Percentiles rank a stretch among this genome's conserved stretches.
Evolutionary conservation across 345 rosid species (phyloP).

Genomic region (Boechera divaricarpa): DNA sequence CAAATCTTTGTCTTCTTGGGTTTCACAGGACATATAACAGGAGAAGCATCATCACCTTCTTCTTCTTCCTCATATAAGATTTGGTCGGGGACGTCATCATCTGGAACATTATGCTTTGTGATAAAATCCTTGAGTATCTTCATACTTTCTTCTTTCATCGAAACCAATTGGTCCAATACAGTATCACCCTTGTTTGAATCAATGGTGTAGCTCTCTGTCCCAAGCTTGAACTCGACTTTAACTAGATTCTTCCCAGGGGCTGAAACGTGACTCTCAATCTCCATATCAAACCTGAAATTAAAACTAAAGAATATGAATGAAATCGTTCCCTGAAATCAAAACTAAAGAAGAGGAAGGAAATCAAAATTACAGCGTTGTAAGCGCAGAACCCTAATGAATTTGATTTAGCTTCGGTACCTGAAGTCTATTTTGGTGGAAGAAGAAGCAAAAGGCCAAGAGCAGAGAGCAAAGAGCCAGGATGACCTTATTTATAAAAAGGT

Average conservation of each 20-base stretch:
- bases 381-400: too few species aligned
- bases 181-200: conserved; percentile 51
- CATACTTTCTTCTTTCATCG: conserved; percentile 86
- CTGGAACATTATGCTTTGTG: conserved; percentile 78
- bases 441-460: too few species aligned
- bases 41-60: conserved; percentile 41
- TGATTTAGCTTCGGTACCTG: too few species aligned
- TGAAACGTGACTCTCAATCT: conserved; percentile 46
- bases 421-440: too few species aligned
- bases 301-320: too few species aligned
- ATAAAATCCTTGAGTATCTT: conserved; percentile 75
- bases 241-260: conserved; percentile 45
- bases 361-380: too few species aligned
- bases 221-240: conserved; percentile 64
- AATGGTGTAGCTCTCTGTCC: conserved; percentile 63
- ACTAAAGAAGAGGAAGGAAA: too few species aligned
- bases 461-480: too few species aligned
- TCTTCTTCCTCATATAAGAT: conserved; percentile 63
- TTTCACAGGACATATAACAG: conserved; percentile 51
- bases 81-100: conserved; percentile 82
- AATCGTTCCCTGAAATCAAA: neutral
- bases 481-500: too few species aligned
- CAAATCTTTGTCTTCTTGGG: conserved; percentile 69
- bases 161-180: conserved; percentile 68
- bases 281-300: conserved; percentile 50